phyloP scores from a whole-genome alignment of 1,284 basidiomycete genomes.

The Ustilago tritici region DNA sequence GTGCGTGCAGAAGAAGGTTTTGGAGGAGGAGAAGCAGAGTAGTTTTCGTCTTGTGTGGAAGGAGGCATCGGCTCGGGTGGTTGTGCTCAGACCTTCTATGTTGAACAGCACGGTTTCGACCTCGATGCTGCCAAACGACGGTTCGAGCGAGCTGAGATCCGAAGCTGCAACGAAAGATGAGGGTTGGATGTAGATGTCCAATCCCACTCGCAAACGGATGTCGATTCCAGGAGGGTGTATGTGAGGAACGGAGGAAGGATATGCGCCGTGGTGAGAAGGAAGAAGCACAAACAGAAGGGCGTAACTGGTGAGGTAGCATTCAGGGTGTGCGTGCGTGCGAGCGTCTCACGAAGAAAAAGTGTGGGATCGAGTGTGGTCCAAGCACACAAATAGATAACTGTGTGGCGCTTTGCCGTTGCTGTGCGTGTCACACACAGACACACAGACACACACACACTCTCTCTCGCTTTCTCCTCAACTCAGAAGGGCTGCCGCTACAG shows the following conservation, averaged over 20 bases:
- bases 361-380: slow-evolving; percentile 15
- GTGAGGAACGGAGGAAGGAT: background rate
- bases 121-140: slow-evolving; percentile 1
- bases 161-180: background rate
- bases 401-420: background rate
- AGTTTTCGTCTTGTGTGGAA: slow-evolving; percentile 13
- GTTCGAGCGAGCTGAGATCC: background rate
- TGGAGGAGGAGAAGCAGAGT: slow-evolving; percentile 1
- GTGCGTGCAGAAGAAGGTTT: slow-evolving; percentile 3
- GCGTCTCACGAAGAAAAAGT: slow-evolving; percentile 4
- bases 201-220: background rate
- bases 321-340: slow-evolving; percentile 4
- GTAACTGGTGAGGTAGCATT: slow-evolving; percentile 16
- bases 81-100: background rate
- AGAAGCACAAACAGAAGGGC: background rate
- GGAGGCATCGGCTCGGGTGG: slow-evolving; percentile 30
- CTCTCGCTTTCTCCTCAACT: slow-evolving; percentile 5
- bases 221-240: background rate
- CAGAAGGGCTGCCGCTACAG: background rate
- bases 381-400: background rate
- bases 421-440: no score
- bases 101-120: background rate
- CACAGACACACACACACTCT: background rate
- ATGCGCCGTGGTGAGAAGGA: slow-evolving; percentile 3
- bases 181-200: background rate